Percentiles rank a stretch among this genome's conserved stretches.
phyloP scores from a whole-genome alignment of 2,329 filamentous ascomycete species.

The Penicillium psychrosexuale region DNA sequence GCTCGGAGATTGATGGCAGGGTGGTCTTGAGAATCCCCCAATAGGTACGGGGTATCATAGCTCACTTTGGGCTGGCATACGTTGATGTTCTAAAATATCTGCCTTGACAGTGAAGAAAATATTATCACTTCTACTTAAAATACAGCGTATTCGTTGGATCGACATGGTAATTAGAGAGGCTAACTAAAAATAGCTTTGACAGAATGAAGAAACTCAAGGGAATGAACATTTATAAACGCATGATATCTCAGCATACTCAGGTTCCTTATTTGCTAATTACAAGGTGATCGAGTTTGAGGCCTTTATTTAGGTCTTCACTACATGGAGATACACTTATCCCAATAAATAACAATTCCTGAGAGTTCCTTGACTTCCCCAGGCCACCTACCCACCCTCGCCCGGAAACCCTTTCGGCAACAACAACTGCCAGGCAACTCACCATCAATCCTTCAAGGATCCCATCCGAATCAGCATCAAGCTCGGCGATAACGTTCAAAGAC shows the following conservation, averaged over 20 bases:
- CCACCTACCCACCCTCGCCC: constrained; percentile 8
- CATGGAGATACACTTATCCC: not conserved
- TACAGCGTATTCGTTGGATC: not conserved
- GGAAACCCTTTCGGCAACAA: constrained; percentile 10
- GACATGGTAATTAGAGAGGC: not conserved
- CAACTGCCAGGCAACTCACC: constrained; percentile 11
- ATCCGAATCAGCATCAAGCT: constrained; percentile 4
- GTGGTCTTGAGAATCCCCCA: constrained; percentile 37
- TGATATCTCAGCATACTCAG: not conserved
- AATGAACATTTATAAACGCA: not conserved
- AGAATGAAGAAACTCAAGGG: not conserved
- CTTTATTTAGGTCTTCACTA: not conserved
- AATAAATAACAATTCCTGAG: not conserved
- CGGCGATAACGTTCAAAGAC: constrained; percentile 4
- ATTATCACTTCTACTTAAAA: too few relatives aligned
- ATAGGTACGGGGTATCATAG: not conserved
- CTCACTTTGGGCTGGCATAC: not conserved
- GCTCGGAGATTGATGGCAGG: constrained; percentile 39
- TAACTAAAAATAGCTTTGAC: not conserved
- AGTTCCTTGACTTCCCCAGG: not conserved
- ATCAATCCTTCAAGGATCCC: constrained; percentile 11
- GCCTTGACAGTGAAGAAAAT: too few relatives aligned
- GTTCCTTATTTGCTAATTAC: not conserved
- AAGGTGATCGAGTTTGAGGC: not conserved
- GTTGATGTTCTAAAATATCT: not conserved